Base-by-base conservation (phyloP, 768 basidiomycete genomes). In the Astraeus odoratus region DNA sequence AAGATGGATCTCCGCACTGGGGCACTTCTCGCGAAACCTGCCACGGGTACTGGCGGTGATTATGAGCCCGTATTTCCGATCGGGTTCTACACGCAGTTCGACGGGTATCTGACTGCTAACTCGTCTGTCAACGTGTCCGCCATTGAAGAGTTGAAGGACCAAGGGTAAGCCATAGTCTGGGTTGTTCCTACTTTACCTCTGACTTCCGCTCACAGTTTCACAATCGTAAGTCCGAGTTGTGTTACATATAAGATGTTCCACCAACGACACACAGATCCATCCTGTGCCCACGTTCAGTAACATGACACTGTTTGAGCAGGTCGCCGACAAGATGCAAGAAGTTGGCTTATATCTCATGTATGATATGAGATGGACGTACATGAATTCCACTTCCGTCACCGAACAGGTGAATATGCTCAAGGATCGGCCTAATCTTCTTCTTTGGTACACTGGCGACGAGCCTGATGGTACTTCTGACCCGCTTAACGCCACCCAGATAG, bases 401-500 rank as follows among this genome's bases (percentile, higher is more conserved):
- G 73, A 77, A 44, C 76, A 91, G 65, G 86, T 90, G 16, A 78
- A 81, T 47, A 64, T 63, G 29, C 72, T 89, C 64, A 85, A 83
- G 53, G 69, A 74, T 26, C 73, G 81, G 1, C 71, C 78, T 0
- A 88, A 86, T 51, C 72, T 90, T 22, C 68, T 88, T 13, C 62
- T 82, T 2, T 84, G 81, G 80, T 86, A 86, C 60, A 85, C 82
- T 1, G 81, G 71, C 0, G 83, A 87, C 51, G 84, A 87, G 59
- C 82, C 80, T 1, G 83, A 86, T 52, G 83, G 84, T 30, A 80
- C 76, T 0, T 73, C 73, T 8, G 81, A 85, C 49, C 82, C 86
- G 7, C 66, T 83, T 31, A 69, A 80, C 41, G 81, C 83, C 0
- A 79, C 55, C 0, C 47, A 61, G 3, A 63, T 60, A 20, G 61